Base-by-base conservation (phyloP, 1,139 yeast genomes). In the Taphrina populina region DNA sequence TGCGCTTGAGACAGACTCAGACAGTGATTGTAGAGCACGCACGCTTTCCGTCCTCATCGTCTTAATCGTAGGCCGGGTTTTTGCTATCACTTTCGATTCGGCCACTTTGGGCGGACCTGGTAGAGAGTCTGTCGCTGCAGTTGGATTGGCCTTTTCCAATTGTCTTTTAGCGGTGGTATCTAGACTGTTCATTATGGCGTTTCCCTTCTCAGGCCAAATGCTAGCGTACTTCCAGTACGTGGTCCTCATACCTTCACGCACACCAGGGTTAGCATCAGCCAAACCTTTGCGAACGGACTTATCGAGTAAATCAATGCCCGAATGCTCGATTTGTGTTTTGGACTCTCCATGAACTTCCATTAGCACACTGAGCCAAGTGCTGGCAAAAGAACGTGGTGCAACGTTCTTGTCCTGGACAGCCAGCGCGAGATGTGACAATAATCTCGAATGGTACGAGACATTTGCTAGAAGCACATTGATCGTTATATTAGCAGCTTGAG, bases 221-320 rank as follows among this genome's bases (percentile, higher is more conserved):
- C 74, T 73, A 62, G 76, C 75, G 60, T 80, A 78, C 19, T 79
- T 73, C 96, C 96, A 88, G 65, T 78, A 90, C 0, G 88, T 76
- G 7, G 74, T 73, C 65, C 95, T 78, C 71, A 85, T 86, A 0
- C 80, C 74, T 63, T 82, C 95, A 60, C 96, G 76, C 0, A 87
- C 96, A 0, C 76, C 73, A 0, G 94, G 88, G 59, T 85, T 84
- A 0, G 95, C 87, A 69, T 92, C 97, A 0, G 79, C 70, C 1
- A 92, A 71, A 30, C 94, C 82, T 64, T 79, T 82, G 3, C 71
- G 62, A 1, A 88, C 66, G 61, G 82, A 72, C 57, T 75, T 79
- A 36, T 75, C 80, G 1, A 82, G 70, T 1, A 74, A 66, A 2
- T 80, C 82, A 2, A 78, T 61, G 20, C 74, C 70, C 0, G 76